phyloP scores from a whole-genome alignment of 2,329 filamentous ascomycete species.

The Pseudogymnoascus sp. region DNA sequence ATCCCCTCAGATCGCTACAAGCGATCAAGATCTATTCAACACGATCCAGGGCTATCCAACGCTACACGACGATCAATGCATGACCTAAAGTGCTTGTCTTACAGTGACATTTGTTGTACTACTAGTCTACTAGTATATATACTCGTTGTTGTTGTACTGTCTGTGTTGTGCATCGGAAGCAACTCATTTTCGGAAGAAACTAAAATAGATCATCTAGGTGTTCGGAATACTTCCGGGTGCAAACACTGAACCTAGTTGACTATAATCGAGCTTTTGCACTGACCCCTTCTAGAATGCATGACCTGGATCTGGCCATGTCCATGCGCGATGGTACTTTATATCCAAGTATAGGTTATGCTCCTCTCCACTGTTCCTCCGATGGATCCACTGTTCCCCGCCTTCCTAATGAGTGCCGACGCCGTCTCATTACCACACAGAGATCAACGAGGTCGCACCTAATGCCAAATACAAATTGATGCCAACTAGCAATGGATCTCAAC shows the following conservation, averaged over 20 bases:
- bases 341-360: background rate
- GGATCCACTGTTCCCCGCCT: background rate
- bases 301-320: background rate
- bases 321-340: background rate
- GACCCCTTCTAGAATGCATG: background rate
- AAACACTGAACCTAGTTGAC: background rate
- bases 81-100: background rate
- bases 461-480: background rate
- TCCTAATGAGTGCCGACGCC: background rate
- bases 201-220: background rate
- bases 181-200: background rate
- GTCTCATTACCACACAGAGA: background rate
- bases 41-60: background rate
- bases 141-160: background rate
- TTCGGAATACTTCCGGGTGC: background rate
- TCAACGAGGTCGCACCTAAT: background rate
- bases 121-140: background rate
- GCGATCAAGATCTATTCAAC: background rate
- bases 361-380: background rate
- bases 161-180: slow-evolving; percentile 1
- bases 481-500: background rate
- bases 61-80: background rate
- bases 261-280: background rate
- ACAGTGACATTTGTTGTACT: background rate
- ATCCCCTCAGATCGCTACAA: background rate